Conservation (phyloP, 768 basidiomycete genomes). For the Coprinopsis sp. region DNA sequence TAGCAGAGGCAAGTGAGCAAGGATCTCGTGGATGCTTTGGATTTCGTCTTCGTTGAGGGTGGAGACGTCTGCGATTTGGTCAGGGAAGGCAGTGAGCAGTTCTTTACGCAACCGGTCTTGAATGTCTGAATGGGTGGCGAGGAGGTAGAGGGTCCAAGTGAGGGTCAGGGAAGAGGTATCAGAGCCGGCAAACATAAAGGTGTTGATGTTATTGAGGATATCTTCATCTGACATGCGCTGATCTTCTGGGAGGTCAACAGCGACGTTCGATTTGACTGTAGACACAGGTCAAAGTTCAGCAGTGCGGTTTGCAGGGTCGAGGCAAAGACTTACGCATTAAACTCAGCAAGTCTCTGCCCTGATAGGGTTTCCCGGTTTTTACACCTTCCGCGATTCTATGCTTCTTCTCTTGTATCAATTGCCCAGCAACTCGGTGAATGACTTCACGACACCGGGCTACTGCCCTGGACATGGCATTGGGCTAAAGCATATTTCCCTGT, state of each 20-base stretch:
- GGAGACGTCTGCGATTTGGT: constrained; percentile 32
- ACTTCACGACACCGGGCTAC: constrained; percentile 53
- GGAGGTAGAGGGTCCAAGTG: constrained; percentile 78
- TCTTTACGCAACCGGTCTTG: constrained; percentile 74
- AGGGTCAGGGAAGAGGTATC: constrained; percentile 81
- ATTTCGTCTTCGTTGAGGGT: constrained; percentile 60
- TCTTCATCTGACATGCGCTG: constrained; percentile 84
- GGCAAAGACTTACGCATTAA: constrained; percentile 55
- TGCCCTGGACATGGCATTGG: constrained; percentile 44
- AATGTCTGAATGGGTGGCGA: constrained; percentile 60
- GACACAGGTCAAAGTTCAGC: neutral
- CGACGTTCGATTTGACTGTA: constrained; percentile 79
- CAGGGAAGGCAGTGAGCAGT: constrained; percentile 42
- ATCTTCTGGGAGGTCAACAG: constrained; percentile 61
- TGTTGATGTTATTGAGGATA: constrained; percentile 80
- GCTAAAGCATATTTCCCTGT: constrained; percentile 44
- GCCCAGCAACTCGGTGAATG: constrained; percentile 68
- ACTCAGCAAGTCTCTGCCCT: constrained; percentile 73
- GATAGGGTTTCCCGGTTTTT: constrained; percentile 43
- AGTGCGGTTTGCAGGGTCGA: neutral
- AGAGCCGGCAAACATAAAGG: constrained; percentile 88
- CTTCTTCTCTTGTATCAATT: constrained; percentile 78
- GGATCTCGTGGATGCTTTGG: constrained; percentile 47
- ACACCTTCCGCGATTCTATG: constrained; percentile 59
- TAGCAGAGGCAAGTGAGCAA: constrained; percentile 65